phyloP scores from a whole-genome alignment of 2,329 filamentous ascomycete species.

The Pseudopithomyces maydicus region DNA sequence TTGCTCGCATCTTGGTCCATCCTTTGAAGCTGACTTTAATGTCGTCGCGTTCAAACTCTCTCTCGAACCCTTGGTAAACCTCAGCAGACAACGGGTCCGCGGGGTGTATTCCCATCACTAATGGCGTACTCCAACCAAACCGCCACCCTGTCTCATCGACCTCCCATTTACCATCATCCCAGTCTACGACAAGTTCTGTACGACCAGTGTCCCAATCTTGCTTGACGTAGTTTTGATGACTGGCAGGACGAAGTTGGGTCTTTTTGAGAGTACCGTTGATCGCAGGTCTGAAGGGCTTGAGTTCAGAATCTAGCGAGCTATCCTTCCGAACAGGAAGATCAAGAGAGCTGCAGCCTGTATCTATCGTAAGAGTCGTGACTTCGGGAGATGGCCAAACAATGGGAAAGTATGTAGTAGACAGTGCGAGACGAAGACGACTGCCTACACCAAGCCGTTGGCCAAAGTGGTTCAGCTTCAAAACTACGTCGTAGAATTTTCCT shows the following conservation, averaged over 20 bases:
- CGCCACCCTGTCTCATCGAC: constrained; percentile 4
- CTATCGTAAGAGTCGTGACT: constrained; percentile 1
- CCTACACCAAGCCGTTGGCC: constrained; percentile 3
- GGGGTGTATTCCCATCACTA: constrained; percentile 1
- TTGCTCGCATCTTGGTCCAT: constrained; percentile 2
- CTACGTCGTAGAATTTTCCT: constrained; percentile 2
- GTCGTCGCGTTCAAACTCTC: constrained; percentile 4
- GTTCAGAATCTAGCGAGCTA: not conserved
- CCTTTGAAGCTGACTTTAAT: constrained; percentile 1
- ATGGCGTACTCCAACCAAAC: constrained; percentile 1
- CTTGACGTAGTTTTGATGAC: constrained; percentile 5
- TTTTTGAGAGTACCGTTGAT: constrained; percentile 5
- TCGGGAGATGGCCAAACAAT: constrained; percentile 6
- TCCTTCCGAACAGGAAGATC: constrained; percentile 1
- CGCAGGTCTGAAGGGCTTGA: constrained; percentile 1
- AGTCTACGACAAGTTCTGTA: constrained; percentile 6
- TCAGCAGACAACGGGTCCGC: constrained; percentile 2
- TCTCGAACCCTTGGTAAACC: constrained; percentile 2
- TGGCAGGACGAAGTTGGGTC: constrained; percentile 1
- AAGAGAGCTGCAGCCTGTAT: not conserved
- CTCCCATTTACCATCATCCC: constrained; percentile 5
- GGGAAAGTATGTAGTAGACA: constrained; percentile 2
- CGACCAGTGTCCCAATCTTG: constrained; percentile 6
- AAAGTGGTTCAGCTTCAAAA: constrained; percentile 2
- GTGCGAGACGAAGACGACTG: constrained; percentile 1